Conservation (phyloP, 192 early-diverging fungal species). For the Umbelopsis vinacea region DNA sequence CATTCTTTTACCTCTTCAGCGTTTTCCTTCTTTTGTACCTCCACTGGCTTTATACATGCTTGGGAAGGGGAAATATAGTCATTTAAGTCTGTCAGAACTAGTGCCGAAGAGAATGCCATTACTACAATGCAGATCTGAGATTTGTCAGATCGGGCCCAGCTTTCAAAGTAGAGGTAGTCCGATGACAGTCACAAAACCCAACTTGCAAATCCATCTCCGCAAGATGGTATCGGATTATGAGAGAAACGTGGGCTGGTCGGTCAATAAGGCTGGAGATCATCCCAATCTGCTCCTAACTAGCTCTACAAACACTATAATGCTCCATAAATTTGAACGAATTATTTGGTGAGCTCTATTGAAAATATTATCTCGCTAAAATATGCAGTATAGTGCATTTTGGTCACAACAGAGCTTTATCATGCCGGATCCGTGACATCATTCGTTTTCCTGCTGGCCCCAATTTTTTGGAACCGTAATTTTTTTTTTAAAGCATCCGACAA, state of each 20-base stretch:
- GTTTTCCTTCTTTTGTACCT: constrained; percentile 65
- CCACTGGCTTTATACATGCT: constrained; percentile 96
- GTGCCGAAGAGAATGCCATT: constrained; percentile 87
- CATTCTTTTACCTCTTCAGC: constrained; percentile 43
- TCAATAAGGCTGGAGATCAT: too few species aligned
- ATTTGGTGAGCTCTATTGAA: too few species aligned
- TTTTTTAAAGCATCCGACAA: neutral
- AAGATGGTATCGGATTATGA: neutral
- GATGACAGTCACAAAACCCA: neutral
- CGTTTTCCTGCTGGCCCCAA: neutral
- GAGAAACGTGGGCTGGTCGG: too few species aligned
- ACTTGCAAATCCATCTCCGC: neutral
- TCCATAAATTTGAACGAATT: too few species aligned
- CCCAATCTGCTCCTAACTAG: too few species aligned
- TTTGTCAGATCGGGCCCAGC: constrained; percentile 5
- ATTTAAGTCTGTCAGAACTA: constrained; percentile 92
- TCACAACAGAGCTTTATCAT: too few species aligned
- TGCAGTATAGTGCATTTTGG: too few species aligned
- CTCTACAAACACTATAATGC: too few species aligned
- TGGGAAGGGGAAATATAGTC: constrained; percentile 97
- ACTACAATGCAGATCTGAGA: constrained; percentile 21
- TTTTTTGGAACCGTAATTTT: constrained; percentile 10
- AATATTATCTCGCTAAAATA: too few species aligned
- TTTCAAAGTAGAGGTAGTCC: too few species aligned
- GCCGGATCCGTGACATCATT: constrained; percentile 2